A percentile compares a stretch with the other conserved stretches of the same genome.
These are phyloP conservation scores for Schizonepeta tenuifolia DNA, from an alignment of 257 asterid genomes.

Conservation along the genomic window DNA sequence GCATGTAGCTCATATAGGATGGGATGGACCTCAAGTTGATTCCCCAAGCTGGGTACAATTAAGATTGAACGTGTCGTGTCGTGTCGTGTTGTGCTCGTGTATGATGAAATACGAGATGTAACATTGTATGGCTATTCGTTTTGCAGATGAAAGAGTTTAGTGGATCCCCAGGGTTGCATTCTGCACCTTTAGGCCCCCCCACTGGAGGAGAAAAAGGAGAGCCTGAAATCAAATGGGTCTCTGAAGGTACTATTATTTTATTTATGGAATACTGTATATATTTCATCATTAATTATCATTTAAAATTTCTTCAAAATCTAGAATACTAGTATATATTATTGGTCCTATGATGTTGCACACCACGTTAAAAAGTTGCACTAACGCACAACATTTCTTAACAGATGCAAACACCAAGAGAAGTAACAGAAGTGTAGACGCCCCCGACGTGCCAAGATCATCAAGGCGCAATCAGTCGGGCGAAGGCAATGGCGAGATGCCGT, in stretches of 20 bases:
- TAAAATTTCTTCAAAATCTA: background rate
- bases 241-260: constrained; percentile 58
- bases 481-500: constrained; percentile 27
- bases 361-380: background rate
- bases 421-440: constrained; percentile 35
- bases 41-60: constrained; percentile 76
- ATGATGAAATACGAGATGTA: background rate
- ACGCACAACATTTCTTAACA: background rate
- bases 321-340: no score
- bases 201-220: constrained; percentile 47
- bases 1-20: constrained; percentile 97
- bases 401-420: constrained; percentile 47
- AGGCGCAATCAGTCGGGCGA: constrained; percentile 45
- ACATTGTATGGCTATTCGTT: background rate
- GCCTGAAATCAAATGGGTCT: constrained; percentile 79
- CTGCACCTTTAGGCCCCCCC: constrained; percentile 64
- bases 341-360: background rate
- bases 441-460: constrained; percentile 49
- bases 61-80: background rate
- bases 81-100: no score
- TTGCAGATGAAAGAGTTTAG: constrained; percentile 78
- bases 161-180: constrained; percentile 48
- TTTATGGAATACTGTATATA: background rate
- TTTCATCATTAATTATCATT: background rate
- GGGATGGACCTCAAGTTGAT: constrained; percentile 83